Conservation (phyloP, 2,329 filamentous ascomycete genomes). For the Hymenoscyphus salicellus region DNA sequence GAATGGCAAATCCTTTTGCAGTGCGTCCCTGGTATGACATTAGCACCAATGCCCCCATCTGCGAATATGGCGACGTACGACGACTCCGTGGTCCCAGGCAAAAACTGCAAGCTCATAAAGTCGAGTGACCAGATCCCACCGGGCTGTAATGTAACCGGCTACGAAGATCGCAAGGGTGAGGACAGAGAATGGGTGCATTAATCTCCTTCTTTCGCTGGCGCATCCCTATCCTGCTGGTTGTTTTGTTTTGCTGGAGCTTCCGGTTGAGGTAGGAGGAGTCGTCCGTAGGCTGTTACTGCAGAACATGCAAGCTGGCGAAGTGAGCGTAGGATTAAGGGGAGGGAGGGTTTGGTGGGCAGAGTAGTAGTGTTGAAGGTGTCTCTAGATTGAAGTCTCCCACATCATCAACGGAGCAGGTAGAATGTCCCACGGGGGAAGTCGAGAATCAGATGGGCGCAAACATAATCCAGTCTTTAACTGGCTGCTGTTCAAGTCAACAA, state of each 20-base stretch:
- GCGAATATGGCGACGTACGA: slow-evolving; percentile 56
- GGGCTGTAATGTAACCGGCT: slow-evolving; percentile 97
- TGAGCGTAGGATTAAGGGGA: slow-evolving; percentile 3
- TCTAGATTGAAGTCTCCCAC: slow-evolving; percentile 17
- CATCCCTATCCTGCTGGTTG: slow-evolving; percentile 26
- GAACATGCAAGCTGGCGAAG: slow-evolving; percentile 9
- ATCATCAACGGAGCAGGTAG: slow-evolving; percentile 18
- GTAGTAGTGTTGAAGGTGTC: slow-evolving; percentile 4
- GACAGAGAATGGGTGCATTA: slow-evolving; percentile 96
- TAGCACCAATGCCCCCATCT: slow-evolving; percentile 12
- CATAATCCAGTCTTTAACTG: not conserved
- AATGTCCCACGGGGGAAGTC: slow-evolving; percentile 1
- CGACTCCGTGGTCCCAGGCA: slow-evolving; percentile 97
- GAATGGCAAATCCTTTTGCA: slow-evolving; percentile 76
- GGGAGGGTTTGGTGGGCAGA: not conserved
- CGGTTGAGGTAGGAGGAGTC: not conserved
- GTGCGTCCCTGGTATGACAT: slow-evolving; percentile 65
- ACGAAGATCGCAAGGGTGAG: slow-evolving; percentile 97
- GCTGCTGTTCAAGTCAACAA: too few relatives aligned
- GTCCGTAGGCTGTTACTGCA: slow-evolving; percentile 4
- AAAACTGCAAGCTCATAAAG: slow-evolving; percentile 96
- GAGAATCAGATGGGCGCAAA: not conserved
- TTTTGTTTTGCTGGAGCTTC: slow-evolving; percentile 5
- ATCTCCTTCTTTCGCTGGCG: slow-evolving; percentile 34
- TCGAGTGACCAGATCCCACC: slow-evolving; percentile 96